Percentiles rank a stretch among this genome's conserved stretches.
These are phyloP conservation scores for Corynespora cassiicola DNA, from an alignment of 2,329 filamentous ascomycete genomes.

Conservation along the genomic window DNA sequence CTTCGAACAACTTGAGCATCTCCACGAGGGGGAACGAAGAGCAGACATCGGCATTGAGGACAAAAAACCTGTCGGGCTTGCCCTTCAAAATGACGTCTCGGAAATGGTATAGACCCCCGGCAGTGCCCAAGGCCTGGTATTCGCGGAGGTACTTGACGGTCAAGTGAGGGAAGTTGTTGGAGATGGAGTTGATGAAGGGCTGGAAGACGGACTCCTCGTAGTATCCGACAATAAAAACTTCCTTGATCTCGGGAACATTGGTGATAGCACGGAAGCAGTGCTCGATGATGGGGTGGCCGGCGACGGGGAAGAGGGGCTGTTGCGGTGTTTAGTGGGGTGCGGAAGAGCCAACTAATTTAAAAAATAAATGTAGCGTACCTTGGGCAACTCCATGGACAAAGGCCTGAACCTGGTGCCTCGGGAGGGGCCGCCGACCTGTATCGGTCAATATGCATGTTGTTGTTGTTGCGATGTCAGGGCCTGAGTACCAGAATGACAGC, in stretches of 20 bases:
- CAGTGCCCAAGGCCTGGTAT: slow-evolving; percentile 94
- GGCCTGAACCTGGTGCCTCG: slow-evolving; percentile 95
- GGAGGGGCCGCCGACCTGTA: slow-evolving; percentile 89
- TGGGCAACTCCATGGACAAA: slow-evolving; percentile 92
- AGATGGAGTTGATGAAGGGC: slow-evolving; percentile 94
- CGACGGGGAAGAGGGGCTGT: slow-evolving; percentile 96
- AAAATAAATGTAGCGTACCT: slow-evolving; percentile 62
- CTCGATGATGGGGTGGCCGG: slow-evolving; percentile 97
- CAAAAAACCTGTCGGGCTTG: slow-evolving; percentile 92
- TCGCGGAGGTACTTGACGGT: slow-evolving; percentile 95
- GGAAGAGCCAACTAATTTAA: slow-evolving; percentile 9
- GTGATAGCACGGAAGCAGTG: slow-evolving; percentile 93
- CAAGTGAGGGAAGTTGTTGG: slow-evolving; percentile 83
- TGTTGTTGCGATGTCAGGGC: slow-evolving; percentile 11
- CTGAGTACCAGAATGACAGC: slow-evolving; percentile 85
- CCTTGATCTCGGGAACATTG: slow-evolving; percentile 89
- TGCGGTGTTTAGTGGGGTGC: slow-evolving; percentile 24
- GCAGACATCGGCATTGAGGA: slow-evolving; percentile 97
- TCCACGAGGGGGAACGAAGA: slow-evolving; percentile 96
- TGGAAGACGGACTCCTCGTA: slow-evolving; percentile 97
- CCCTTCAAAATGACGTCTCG: slow-evolving; percentile 98
- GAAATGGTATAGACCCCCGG: slow-evolving; percentile 98
- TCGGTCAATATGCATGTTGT: slow-evolving; percentile 29
- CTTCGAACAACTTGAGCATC: slow-evolving; percentile 93
- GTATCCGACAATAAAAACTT: slow-evolving; percentile 98